Conservation (phyloP, 83 land plant genomes). For the Picea abies region DNA sequence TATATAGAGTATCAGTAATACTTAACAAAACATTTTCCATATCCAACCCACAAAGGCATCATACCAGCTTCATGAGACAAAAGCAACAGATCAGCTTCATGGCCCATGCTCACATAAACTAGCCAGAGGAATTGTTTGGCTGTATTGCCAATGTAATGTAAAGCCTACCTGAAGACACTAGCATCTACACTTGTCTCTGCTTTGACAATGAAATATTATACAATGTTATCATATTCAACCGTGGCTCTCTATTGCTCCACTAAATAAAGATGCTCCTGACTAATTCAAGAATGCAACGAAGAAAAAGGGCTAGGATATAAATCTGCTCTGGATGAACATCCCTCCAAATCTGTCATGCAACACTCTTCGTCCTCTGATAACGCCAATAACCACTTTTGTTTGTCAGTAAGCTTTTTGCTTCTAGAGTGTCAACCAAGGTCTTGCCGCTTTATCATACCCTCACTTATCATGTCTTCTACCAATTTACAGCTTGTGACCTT, state of each 20-base stretch:
- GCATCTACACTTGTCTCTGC: too few species aligned
- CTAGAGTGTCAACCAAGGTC: slow-evolving; percentile 5
- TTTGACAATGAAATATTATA: too few species aligned
- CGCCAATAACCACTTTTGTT: neutral
- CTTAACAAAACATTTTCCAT: neutral
- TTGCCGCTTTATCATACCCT: neutral
- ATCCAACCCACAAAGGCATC: neutral
- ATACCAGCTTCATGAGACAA: too few species aligned
- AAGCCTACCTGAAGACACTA: too few species aligned
- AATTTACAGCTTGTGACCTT: neutral
- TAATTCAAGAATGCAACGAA: neutral
- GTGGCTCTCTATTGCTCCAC: too few species aligned
- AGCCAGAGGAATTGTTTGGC: neutral
- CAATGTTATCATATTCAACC: neutral
- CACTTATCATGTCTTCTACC: neutral
- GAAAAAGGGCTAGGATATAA: neutral
- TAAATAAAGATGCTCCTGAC: neutral
- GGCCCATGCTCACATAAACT: neutral
- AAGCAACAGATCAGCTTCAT: too few species aligned
- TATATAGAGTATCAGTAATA: neutral
- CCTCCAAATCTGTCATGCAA: neutral
- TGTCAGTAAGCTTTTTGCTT: neutral
- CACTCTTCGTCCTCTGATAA: neutral
- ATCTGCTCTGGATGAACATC: neutral
- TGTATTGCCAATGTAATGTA: too few species aligned